Evolutionary conservation across 1,284 basidiomycete genomes (phyloP), one percentile per base, ranked within the genome.

Genomic region (Trichosporon faecale): DNA sequence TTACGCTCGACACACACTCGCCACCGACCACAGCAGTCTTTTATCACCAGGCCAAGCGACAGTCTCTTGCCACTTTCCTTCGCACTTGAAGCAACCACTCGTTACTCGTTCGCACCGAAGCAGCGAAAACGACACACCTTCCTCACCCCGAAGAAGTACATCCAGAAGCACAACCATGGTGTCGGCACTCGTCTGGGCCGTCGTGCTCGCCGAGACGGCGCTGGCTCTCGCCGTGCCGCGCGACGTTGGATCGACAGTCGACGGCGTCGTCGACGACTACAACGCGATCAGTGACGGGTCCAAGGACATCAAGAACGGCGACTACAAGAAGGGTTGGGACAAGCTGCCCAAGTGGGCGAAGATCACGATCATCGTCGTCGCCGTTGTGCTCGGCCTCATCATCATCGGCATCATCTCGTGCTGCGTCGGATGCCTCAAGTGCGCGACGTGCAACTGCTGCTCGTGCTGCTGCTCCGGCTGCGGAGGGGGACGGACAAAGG

Each of bases 371-470:
- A 61, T 61, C n/a, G 57, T 61, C 57, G 57, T 61, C 18, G 27
- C 57, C 29, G 29, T 61, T 29, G 57, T 61, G 8, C 8, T 61
- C 57, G 57, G 5, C 11, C 57, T 61, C 29, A 16, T 61, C 27
- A 31, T 61, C 57, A 61, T 61, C 18, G 57, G 57, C 57, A 14
- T 61, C 18, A 31, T 61, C 29, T 61, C 57, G 29, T 61, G 57
- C 57, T 61, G 27, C 29, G 27, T 61, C 57, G 57, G 57, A 12
- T 61, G 57, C 57, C 29, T 61, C 21, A 29, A 31, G 18, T 61
- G 57, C 57, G 57, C 29, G 29, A 61, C 57, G 27, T 61, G 57
- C 57, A 61, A 31, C 29, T 61, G 57, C 57, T 61, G 57, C 57
- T 18, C 29, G 16, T 61, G 57, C 29, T 61, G 57, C 57, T 61